A percentile compares a stretch with the other conserved stretches of the same genome.
These are phyloP conservation scores for Penicillium arizonense DNA, from an alignment of 495 filamentous ascomycete species.

Conservation along the genomic window DNA sequence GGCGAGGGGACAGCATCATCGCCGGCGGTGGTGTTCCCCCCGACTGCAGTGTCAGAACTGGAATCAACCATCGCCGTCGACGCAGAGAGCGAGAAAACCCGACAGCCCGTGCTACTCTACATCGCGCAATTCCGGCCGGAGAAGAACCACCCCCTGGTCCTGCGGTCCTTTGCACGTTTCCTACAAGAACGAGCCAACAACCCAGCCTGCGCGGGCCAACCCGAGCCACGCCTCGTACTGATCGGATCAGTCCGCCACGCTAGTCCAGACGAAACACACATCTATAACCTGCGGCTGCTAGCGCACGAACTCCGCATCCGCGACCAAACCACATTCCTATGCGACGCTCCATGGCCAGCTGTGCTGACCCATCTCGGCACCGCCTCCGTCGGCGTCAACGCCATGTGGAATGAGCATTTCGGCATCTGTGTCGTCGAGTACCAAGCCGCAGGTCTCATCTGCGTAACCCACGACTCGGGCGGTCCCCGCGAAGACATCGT, in stretches of 20 bases:
- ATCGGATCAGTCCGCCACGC: slow-evolving; percentile 85
- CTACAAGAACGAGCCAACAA: slow-evolving; percentile 47
- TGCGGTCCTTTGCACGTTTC: slow-evolving; percentile 80
- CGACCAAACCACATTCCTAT: slow-evolving; percentile 79
- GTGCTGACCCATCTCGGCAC: slow-evolving; percentile 74
- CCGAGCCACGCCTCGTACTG: slow-evolving; percentile 62
- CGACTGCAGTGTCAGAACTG: slow-evolving; percentile 83
- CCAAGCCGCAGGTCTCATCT: slow-evolving; percentile 88
- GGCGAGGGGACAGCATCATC: slow-evolving; percentile 24
- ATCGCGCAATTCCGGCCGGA: slow-evolving; percentile 97
- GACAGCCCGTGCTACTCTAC: slow-evolving; percentile 75
- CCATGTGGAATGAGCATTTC: slow-evolving; percentile 99
- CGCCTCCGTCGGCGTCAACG: slow-evolving; percentile 84
- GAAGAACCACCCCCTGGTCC: slow-evolving; percentile 86
- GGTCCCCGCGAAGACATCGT: slow-evolving; percentile 95
- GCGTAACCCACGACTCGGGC: slow-evolving; percentile 87
- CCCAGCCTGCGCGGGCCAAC: slow-evolving; percentile 33
- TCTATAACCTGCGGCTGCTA: slow-evolving; percentile 86
- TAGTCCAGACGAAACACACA: slow-evolving; percentile 74
- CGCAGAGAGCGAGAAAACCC: slow-evolving; percentile 58
- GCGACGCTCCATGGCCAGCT: slow-evolving; percentile 83
- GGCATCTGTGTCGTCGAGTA: slow-evolving; percentile 99
- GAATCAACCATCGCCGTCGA: slow-evolving; percentile 67
- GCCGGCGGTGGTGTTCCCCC: slow-evolving; percentile 77
- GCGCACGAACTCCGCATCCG: slow-evolving; percentile 85